These are phyloP conservation scores for Centella asiatica DNA, from an alignment of 129 eudicot species.

Conservation along the genomic window DNA sequence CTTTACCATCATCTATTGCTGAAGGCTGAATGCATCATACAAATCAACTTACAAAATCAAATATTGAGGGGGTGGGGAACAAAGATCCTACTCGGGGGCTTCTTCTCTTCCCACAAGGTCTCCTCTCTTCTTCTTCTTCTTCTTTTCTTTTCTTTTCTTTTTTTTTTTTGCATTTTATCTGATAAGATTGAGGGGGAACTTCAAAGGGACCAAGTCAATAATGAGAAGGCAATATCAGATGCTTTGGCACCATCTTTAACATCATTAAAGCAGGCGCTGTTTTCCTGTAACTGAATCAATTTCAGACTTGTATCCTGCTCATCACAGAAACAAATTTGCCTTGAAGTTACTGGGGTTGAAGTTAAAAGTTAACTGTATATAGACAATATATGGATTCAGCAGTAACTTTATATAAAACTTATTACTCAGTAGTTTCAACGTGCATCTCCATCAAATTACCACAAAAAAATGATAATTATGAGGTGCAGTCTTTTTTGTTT, in stretches of 20 bases:
- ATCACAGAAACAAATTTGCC: not conserved
- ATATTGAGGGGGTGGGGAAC: not conserved
- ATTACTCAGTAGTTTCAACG: too few relatives aligned
- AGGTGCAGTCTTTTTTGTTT: too few relatives aligned
- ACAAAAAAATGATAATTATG: too few relatives aligned
- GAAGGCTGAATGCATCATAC: too few relatives aligned
- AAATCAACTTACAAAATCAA: too few relatives aligned
- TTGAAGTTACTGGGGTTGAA: not conserved
- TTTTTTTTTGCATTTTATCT: too few relatives aligned
- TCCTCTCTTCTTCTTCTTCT: too few relatives aligned
- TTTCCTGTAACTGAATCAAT: slow-evolving; percentile 83
- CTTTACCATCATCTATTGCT: not conserved
- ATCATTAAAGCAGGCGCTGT: slow-evolving; percentile 57
- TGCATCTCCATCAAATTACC: too few relatives aligned
- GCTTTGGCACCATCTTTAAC: not conserved
- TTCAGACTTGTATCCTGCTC: slow-evolving; percentile 56
- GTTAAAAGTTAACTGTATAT: not conserved
- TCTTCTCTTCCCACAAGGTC: too few relatives aligned
- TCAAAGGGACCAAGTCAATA: not conserved
- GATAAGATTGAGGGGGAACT: not conserved
- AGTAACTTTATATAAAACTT: not conserved
- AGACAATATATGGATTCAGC: not conserved
- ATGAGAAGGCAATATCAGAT: not conserved
- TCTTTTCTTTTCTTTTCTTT: too few relatives aligned
- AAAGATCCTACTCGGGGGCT: not conserved